Percentiles rank a stretch among this genome's conserved stretches.
These are phyloP conservation scores for Erysimum cheiri DNA, from an alignment of 441 rosid species.

Conservation along the genomic window DNA sequence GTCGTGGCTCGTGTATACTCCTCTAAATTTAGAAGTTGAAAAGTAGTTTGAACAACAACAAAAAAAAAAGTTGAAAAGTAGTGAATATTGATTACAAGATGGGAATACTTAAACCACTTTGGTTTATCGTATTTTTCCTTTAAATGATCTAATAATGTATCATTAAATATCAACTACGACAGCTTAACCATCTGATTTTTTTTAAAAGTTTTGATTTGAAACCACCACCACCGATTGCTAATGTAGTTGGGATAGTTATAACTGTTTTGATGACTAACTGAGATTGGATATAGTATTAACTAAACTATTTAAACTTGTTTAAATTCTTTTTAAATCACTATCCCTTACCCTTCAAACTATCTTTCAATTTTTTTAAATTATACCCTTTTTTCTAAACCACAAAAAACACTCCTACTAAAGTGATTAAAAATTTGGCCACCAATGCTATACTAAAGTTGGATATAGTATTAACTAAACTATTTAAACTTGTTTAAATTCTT, in stretches of 20 bases:
- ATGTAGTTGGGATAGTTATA: neutral
- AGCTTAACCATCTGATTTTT: neutral
- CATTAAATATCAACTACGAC: constrained; percentile 23
- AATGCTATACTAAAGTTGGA: too few species aligned
- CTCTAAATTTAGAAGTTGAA: constrained; percentile 18
- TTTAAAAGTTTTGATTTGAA: constrained; percentile 24
- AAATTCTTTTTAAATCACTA: neutral
- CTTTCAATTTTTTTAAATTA: too few species aligned
- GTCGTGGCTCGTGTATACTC: constrained; percentile 7
- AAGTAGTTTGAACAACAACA: neutral
- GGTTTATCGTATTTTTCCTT: neutral
- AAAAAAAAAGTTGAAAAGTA: neutral
- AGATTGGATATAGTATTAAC: neutral
- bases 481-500: too few species aligned
- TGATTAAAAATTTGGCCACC: too few species aligned
- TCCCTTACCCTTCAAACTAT: neutral
- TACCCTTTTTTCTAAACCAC: neutral
- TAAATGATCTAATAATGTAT: constrained; percentile 1
- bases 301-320: neutral
- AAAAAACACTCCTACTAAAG: neutral
- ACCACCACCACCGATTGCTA: neutral
- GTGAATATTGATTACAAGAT: constrained; percentile 4
- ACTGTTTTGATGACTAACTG: neutral
- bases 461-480: too few species aligned
- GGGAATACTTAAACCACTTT: constrained; percentile 9